Percentiles rank a stretch among this genome's conserved stretches.
Conservation (phyloP, 805 yeast genomes). For the Monosporozyma unispora region DNA sequence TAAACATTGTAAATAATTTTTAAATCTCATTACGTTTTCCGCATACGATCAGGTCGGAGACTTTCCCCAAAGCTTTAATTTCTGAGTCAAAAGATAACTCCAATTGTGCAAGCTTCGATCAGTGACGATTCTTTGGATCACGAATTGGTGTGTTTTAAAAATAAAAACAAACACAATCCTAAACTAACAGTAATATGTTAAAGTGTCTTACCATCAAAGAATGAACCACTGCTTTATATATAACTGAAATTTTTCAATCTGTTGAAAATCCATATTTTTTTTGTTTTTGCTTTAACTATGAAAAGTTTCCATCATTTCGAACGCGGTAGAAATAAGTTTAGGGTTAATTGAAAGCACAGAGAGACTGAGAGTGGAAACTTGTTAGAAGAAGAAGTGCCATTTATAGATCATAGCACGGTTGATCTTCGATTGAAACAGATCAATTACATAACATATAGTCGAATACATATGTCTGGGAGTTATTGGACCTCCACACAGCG, state of each 20-base stretch:
- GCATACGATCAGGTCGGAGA: constrained; percentile 65
- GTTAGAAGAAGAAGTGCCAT: too few relatives aligned
- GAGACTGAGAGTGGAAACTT: too few relatives aligned
- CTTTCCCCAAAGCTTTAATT: constrained; percentile 69
- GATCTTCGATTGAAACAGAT: too few relatives aligned
- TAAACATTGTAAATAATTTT: constrained; percentile 29
- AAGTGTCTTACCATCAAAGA: too few relatives aligned
- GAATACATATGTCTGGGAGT: constrained; percentile 54
- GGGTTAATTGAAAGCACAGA: background rate
- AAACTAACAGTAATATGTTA: too few relatives aligned
- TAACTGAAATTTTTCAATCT: background rate
- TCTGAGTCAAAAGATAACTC: constrained; percentile 20
- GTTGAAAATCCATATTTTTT: too few relatives aligned
- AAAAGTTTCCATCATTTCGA: background rate
- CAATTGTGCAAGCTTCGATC: constrained; percentile 57
- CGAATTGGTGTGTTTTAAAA: constrained; percentile 36
- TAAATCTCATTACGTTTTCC: constrained; percentile 50
- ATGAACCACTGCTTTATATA: background rate
- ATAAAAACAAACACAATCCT: background rate
- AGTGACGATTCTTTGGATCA: constrained; percentile 63
- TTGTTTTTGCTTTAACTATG: too few relatives aligned
- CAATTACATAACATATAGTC: background rate
- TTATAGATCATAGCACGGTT: background rate
- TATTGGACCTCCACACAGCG: constrained; percentile 85
- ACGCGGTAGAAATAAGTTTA: background rate